Evolutionary conservation across 1,284 basidiomycete genomes (phyloP).

Genomic region (Microbotryum saponariae): DNA sequence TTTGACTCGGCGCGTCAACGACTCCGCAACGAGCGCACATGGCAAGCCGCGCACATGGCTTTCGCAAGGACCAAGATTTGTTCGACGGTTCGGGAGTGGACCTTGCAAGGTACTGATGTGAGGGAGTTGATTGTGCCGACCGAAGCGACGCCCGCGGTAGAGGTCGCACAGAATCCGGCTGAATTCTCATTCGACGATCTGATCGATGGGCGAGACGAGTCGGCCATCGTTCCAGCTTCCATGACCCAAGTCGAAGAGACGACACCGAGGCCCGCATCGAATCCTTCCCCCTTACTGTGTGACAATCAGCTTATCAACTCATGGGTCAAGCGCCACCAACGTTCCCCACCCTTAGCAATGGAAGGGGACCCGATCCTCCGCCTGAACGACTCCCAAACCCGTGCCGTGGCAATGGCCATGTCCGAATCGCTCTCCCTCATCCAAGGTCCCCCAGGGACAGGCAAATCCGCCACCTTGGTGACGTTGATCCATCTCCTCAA

Average conservation of each 20-base stretch:
- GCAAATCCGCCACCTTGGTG: slow-evolving; percentile 87
- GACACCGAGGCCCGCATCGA: background rate
- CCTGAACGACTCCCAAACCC: slow-evolving; percentile 69
- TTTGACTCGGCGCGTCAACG: slow-evolving; percentile 23
- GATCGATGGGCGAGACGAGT: no score
- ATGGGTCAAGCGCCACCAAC: slow-evolving; percentile 44
- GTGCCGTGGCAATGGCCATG: slow-evolving; percentile 81
- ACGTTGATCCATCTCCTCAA: slow-evolving; percentile 77
- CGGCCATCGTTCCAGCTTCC: no score
- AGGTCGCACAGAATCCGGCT: background rate
- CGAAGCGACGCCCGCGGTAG: background rate
- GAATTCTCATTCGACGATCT: no score
- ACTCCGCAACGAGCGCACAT: slow-evolving; percentile 9
- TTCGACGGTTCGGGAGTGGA: slow-evolving; percentile 14
- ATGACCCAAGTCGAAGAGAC: no score
- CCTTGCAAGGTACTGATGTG: slow-evolving; percentile 25
- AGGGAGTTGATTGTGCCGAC: slow-evolving; percentile 21
- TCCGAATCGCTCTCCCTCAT: slow-evolving; percentile 68
- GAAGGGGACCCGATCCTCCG: slow-evolving; percentile 72
- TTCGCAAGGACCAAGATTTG: background rate
- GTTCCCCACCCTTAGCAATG: slow-evolving; percentile 52
- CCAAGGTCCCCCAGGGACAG: slow-evolving; percentile 93
- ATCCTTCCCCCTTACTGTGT: slow-evolving; percentile 17
- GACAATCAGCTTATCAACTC: slow-evolving; percentile 38
- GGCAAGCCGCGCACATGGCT: slow-evolving; percentile 5